Evolutionary conservation across 495 filamentous ascomycete genomes (phyloP).

Genomic region (Neurospora africana): DNA sequence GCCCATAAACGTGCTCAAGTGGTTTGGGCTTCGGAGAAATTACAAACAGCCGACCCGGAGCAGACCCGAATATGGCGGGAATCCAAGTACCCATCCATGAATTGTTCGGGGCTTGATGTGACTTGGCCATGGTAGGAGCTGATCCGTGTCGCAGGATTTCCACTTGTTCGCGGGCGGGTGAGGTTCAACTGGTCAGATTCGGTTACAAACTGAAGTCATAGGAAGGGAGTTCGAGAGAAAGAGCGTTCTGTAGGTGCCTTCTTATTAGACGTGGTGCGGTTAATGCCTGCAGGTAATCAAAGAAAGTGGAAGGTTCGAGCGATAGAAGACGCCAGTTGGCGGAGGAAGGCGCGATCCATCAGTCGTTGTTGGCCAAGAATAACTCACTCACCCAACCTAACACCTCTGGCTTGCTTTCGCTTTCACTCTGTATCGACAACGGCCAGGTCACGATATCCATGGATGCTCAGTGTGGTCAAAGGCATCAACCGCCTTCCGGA

Average conservation of each 20-base stretch:
- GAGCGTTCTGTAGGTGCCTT: neutral
- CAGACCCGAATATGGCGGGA: neutral
- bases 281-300: neutral
- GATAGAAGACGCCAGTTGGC: neutral
- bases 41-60: neutral
- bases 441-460: neutral
- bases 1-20: neutral
- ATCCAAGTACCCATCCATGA: neutral
- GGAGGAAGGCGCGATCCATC: neutral
- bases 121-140: neutral
- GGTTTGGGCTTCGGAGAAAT: neutral
- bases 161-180: neutral
- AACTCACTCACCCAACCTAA: neutral
- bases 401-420: neutral
- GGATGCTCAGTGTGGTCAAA: neutral
- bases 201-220: neutral
- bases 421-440: neutral
- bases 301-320: neutral
- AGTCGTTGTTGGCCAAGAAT: neutral
- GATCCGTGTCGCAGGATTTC: neutral
- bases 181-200: neutral
- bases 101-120: neutral
- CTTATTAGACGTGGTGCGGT: neutral
- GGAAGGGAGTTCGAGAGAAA: neutral
- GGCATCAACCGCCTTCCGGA: neutral